A percentile compares a stretch with the other conserved stretches of the same genome.
phyloP scores from a whole-genome alignment of 176 grass and related monocot species.

The Oryza rufipogon region DNA sequence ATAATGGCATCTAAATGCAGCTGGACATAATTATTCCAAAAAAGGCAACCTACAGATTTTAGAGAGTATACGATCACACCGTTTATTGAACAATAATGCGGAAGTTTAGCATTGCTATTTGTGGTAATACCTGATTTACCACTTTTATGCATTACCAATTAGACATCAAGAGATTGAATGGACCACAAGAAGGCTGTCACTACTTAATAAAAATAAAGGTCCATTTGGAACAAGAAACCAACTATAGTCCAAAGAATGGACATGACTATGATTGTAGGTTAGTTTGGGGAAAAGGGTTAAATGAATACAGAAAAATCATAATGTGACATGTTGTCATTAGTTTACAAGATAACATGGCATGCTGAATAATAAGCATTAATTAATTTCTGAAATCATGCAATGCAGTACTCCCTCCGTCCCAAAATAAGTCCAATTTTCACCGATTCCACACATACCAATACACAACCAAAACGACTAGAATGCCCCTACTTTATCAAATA shows the following conservation, averaged over 20 bases:
- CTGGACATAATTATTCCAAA: not conserved
- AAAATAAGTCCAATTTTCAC: too few relatives aligned
- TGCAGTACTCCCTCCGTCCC: too few relatives aligned
- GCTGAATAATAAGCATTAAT: not conserved
- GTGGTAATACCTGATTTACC: slow-evolving; percentile 21
- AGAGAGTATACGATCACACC: not conserved
- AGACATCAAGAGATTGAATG: slow-evolving; percentile 21
- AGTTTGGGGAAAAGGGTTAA: slow-evolving; percentile 15
- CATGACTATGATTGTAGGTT: not conserved
- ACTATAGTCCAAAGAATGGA: not conserved
- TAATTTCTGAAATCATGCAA: not conserved
- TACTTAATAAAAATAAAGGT: slow-evolving; percentile 8
- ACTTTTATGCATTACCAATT: slow-evolving; percentile 14
- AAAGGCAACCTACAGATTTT: not conserved
- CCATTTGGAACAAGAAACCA: not conserved
- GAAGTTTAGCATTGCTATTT: not conserved
- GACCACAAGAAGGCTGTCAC: not conserved
- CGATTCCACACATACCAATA: too few relatives aligned
- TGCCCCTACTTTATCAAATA: too few relatives aligned
- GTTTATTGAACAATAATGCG: not conserved
- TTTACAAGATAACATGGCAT: not conserved
- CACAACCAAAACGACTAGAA: too few relatives aligned
- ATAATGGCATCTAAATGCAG: slow-evolving; percentile 12
- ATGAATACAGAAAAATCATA: not conserved
- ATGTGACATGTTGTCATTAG: not conserved